phyloP scores from a whole-genome alignment of 2,329 filamentous ascomycete species.

The Fusarium sp. region DNA sequence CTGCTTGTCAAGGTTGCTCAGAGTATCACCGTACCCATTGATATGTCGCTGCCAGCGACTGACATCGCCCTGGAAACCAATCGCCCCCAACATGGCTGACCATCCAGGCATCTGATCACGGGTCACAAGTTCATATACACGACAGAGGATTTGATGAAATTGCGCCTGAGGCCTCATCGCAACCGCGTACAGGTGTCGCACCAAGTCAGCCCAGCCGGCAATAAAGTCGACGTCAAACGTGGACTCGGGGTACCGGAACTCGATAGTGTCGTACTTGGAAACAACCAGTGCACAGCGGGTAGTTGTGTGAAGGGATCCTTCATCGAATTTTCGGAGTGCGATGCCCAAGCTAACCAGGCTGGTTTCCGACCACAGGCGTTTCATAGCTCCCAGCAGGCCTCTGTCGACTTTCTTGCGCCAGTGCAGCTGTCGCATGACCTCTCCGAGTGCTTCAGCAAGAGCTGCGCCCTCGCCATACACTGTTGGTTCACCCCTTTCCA shows the following conservation, averaged over 20 bases:
- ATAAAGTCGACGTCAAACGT: slow-evolving; percentile 41
- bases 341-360: slow-evolving; percentile 12
- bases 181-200: slow-evolving; percentile 37
- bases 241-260: slow-evolving; percentile 45
- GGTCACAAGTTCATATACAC: slow-evolving; percentile 40
- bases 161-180: slow-evolving; percentile 20
- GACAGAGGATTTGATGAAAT: slow-evolving; percentile 30
- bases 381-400: slow-evolving; percentile 16
- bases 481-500: not conserved
- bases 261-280: slow-evolving; percentile 38
- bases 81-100: slow-evolving; percentile 27
- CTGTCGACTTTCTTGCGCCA: slow-evolving; percentile 19
- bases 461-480: slow-evolving; percentile 18
- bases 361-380: slow-evolving; percentile 28
- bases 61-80: slow-evolving; percentile 22
- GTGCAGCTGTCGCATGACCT: slow-evolving; percentile 1
- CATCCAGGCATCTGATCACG: slow-evolving; percentile 28
- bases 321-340: slow-evolving; percentile 36
- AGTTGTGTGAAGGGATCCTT: slow-evolving; percentile 36
- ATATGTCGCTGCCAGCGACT: slow-evolving; percentile 27
- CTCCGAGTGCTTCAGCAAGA: not conserved
- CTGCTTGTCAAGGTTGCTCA: slow-evolving; percentile 37
- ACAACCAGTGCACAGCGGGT: slow-evolving; percentile 39
- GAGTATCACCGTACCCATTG: slow-evolving; percentile 11
- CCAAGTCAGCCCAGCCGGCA: slow-evolving; percentile 38